Evolutionary conservation across 176 grass and related monocot species (phyloP).

Genomic region (Oryza glumipatula): DNA sequence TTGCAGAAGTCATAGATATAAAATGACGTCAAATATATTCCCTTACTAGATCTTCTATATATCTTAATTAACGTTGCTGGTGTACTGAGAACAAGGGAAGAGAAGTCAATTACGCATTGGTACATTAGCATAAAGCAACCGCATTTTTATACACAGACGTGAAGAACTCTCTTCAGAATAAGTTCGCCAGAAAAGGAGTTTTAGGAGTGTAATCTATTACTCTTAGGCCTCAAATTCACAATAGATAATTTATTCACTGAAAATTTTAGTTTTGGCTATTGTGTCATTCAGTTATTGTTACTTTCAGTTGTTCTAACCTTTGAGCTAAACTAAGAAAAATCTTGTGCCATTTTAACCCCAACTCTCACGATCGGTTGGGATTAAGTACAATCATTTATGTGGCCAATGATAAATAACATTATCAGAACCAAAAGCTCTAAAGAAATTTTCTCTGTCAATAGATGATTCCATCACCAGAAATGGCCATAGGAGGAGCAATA

Average conservation of each 20-base stretch:
- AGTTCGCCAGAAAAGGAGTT: slow-evolving; percentile 2
- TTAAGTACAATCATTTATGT: neutral
- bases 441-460: neutral
- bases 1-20: neutral
- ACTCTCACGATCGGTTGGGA: neutral
- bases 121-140: slow-evolving; percentile 28
- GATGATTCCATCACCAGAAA: neutral
- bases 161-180: neutral
- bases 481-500: neutral
- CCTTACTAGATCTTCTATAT: neutral
- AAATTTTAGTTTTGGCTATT: neutral
- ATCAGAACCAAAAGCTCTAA: neutral
- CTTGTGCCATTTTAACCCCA: neutral
- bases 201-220: neutral
- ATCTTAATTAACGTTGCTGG: neutral
- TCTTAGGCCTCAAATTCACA: neutral
- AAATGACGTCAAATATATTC: neutral
- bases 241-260: neutral
- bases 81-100: slow-evolving; percentile 15
- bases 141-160: neutral
- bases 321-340: neutral
- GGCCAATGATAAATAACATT: neutral
- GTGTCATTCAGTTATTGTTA: neutral
- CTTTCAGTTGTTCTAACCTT: neutral
- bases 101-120: slow-evolving; percentile 23